These are phyloP conservation scores for Erysimum cheiri DNA, from an alignment of 441 rosid species.

Conservation along the genomic window DNA sequence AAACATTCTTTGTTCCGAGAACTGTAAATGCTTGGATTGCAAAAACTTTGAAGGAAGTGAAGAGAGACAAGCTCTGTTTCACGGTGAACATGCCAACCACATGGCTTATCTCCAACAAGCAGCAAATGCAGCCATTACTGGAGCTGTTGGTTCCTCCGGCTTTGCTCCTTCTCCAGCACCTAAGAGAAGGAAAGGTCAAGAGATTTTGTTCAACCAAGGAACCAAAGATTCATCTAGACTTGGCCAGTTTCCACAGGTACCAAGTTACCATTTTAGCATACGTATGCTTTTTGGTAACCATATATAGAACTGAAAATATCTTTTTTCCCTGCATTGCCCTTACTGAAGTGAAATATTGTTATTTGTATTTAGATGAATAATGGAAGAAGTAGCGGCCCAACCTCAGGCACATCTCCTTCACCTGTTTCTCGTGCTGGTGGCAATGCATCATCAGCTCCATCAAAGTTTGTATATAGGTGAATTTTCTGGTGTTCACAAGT, in stretches of 20 bases:
- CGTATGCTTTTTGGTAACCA: conserved; percentile 10
- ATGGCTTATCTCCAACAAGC: conserved; percentile 94
- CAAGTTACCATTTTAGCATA: conserved; percentile 34
- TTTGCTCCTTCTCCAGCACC: conserved; percentile 78
- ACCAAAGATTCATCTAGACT: conserved; percentile 66
- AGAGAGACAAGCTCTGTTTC: conserved; percentile 79
- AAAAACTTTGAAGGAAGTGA: conserved; percentile 87
- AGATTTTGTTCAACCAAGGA: conserved; percentile 64
- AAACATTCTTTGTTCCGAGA: conserved; percentile 89
- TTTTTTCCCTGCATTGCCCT: not conserved
- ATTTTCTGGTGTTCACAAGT: conserved; percentile 27
- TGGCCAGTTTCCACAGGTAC: conserved; percentile 80
- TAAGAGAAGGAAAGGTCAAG: conserved; percentile 92
- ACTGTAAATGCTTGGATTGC: conserved; percentile 91
- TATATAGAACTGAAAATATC: not conserved
- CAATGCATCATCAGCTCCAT: conserved; percentile 53
- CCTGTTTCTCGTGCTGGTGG: conserved; percentile 63
- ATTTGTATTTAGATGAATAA: conserved; percentile 54
- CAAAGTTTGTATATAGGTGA: conserved; percentile 90
- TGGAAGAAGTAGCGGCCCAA: conserved; percentile 59
- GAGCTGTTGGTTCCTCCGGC: conserved; percentile 97
- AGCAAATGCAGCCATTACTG: conserved; percentile 99
- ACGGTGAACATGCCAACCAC: conserved; percentile 74
- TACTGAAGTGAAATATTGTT: conserved; percentile 16
- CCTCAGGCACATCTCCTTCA: conserved; percentile 55